A percentile compares a stretch with the other conserved stretches of the same genome.
These are phyloP conservation scores for Populus simonii DNA, from an alignment of 345 rosid species.

Conservation along the genomic window DNA sequence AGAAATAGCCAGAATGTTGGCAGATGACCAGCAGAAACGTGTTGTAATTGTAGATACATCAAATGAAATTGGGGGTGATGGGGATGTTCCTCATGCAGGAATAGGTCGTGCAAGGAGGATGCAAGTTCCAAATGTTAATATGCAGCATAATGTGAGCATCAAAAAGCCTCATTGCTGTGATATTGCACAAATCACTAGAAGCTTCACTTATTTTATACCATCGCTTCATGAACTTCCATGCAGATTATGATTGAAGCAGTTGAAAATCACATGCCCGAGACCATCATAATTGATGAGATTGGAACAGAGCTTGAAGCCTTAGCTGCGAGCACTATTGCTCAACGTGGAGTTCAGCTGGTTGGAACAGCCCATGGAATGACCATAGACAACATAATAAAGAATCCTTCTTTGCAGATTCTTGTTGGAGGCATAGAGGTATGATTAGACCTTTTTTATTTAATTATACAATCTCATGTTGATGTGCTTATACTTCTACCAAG, in stretches of 20 bases:
- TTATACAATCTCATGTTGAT: constrained; percentile 1
- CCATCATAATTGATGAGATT: constrained; percentile 87
- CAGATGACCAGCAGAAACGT: constrained; percentile 84
- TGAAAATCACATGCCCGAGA: constrained; percentile 98
- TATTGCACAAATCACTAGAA: neutral
- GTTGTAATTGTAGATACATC: constrained; percentile 88
- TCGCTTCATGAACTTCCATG: constrained; percentile 12
- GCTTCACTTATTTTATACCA: neutral
- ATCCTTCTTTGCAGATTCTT: constrained; percentile 85
- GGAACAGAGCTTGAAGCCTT: constrained; percentile 97
- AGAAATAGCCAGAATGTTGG: constrained; percentile 88
- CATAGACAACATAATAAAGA: constrained; percentile 83
- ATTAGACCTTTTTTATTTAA: constrained; percentile 3
- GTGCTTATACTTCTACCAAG: neutral
- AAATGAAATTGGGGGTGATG: constrained; percentile 95
- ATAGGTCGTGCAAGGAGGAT: constrained; percentile 94
- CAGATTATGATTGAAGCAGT: constrained; percentile 99
- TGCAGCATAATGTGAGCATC: constrained; percentile 79
- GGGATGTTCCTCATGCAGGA: constrained; percentile 91
- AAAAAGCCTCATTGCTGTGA: neutral
- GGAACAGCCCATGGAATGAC: constrained; percentile 97
- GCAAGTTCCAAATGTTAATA: constrained; percentile 93
- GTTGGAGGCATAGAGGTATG: constrained; percentile 91
- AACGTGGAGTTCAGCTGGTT: constrained; percentile 95
- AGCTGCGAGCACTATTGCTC: constrained; percentile 96